Evolutionary conservation across 2,329 filamentous ascomycete species (phyloP).

Genomic region (Fusarium staphyleae): DNA sequence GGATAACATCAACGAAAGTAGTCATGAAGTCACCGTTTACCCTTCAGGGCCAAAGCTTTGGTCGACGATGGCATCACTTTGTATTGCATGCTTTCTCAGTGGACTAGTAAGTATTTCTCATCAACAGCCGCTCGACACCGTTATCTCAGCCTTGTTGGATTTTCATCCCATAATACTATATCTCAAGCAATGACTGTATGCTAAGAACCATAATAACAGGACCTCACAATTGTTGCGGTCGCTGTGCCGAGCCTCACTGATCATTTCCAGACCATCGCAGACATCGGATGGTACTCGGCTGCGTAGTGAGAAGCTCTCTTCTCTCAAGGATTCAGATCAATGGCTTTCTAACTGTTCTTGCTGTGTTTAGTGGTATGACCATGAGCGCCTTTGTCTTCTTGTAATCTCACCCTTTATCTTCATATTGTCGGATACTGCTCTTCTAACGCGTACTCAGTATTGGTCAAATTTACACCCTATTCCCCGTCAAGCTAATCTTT

Average conservation of each 20-base stretch:
- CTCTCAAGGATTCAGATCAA: accelerated
- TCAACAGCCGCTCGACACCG: too few relatives aligned
- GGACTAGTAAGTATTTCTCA: constrained; percentile 15
- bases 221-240: constrained; percentile 35
- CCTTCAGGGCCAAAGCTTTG: constrained; percentile 34
- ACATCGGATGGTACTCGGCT: constrained; percentile 41
- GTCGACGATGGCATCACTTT: constrained; percentile 38
- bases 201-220: constrained; percentile 2
- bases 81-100: constrained; percentile 34
- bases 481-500: constrained; percentile 42
- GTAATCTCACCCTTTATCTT: neutral
- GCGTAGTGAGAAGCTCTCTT: constrained; percentile 23
- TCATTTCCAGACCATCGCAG: constrained; percentile 35
- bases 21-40: constrained; percentile 4
- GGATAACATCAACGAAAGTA: neutral
- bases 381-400: constrained; percentile 38
- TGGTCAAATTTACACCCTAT: constrained; percentile 44
- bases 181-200: too few relatives aligned
- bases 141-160: too few relatives aligned
- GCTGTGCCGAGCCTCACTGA: constrained; percentile 37
- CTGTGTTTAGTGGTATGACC: constrained; percentile 27
- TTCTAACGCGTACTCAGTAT: constrained; percentile 25
- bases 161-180: too few relatives aligned
- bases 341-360: neutral
- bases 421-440: accelerated